Conservation (phyloP, 192 early-diverging fungal species). For the Pecoramyces ruminantium region DNA sequence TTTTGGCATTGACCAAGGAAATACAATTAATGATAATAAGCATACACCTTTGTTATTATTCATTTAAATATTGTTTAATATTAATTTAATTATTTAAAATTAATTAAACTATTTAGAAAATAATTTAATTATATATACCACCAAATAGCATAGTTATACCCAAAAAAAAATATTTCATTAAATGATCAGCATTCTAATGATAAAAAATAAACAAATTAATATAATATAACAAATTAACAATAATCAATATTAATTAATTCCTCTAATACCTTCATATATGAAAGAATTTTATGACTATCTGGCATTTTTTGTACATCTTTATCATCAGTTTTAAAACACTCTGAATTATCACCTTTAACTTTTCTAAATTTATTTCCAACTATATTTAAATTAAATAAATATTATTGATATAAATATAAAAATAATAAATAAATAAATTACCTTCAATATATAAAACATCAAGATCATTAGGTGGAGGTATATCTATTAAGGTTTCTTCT, state of each 20-base stretch:
- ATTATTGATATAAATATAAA: too few species aligned
- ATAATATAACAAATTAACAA: too few species aligned
- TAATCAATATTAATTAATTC: too few species aligned
- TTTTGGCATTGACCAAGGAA: neutral
- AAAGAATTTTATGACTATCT: neutral
- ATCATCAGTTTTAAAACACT: neutral
- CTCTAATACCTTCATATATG: neutral
- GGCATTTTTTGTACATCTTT: neutral
- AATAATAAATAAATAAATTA: neutral
- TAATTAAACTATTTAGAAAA: too few species aligned
- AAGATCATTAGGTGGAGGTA: neutral
- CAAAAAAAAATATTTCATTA: neutral
- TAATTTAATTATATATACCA: too few species aligned
- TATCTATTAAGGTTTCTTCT: neutral
- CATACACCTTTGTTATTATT: too few species aligned
- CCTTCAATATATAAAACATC: neutral
- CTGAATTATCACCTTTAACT: neutral
- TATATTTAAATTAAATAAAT: neutral
- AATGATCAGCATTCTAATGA: neutral
- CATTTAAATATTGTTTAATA: too few species aligned
- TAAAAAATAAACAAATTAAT: too few species aligned
- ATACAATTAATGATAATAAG: neutral
- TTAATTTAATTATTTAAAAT: too few species aligned
- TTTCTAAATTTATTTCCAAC: neutral
- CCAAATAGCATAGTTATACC: neutral